Evolutionary conservation across 2,329 filamentous ascomycete species (phyloP).

Genomic region (Talaromyces sp.): DNA sequence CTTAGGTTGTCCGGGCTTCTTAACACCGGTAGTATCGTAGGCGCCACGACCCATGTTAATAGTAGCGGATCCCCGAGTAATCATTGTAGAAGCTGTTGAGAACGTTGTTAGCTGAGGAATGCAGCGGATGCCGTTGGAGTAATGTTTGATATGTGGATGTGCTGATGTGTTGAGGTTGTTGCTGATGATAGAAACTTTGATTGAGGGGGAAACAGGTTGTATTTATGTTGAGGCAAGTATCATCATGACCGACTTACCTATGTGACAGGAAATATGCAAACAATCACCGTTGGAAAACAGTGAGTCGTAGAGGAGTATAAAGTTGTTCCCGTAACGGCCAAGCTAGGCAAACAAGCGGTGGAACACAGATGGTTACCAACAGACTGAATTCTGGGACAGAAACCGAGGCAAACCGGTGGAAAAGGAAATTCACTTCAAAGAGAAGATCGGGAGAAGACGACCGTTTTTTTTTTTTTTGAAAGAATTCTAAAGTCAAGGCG

Average conservation of each 20-base stretch:
- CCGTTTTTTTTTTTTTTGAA: slow-evolving; percentile 34
- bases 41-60: slow-evolving; percentile 49
- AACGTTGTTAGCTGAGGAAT: not conserved
- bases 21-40: slow-evolving; percentile 49
- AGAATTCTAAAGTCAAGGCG: slow-evolving; percentile 15
- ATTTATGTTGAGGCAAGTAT: slow-evolving; percentile 4
- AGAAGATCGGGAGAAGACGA: slow-evolving; percentile 23
- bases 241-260: slow-evolving; percentile 3
- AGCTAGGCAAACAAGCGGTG: slow-evolving; percentile 12
- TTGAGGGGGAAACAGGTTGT: not conserved
- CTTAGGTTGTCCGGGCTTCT: slow-evolving; percentile 43
- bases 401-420: slow-evolving; percentile 23
- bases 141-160: not conserved
- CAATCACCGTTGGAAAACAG: slow-evolving; percentile 4
- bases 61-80: slow-evolving; percentile 36
- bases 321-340: not conserved
- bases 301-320: not conserved
- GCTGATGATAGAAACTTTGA: not conserved
- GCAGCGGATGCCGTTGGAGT: not conserved
- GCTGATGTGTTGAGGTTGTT: not conserved
- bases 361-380: slow-evolving; percentile 9
- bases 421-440: slow-evolving; percentile 26
- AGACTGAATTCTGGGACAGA: slow-evolving; percentile 15
- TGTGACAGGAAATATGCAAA: slow-evolving; percentile 6
- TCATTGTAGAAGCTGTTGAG: slow-evolving; percentile 36